phyloP scores from a whole-genome alignment of 768 basidiomycete genomes.

The Candolleomyces aberdarensis region DNA sequence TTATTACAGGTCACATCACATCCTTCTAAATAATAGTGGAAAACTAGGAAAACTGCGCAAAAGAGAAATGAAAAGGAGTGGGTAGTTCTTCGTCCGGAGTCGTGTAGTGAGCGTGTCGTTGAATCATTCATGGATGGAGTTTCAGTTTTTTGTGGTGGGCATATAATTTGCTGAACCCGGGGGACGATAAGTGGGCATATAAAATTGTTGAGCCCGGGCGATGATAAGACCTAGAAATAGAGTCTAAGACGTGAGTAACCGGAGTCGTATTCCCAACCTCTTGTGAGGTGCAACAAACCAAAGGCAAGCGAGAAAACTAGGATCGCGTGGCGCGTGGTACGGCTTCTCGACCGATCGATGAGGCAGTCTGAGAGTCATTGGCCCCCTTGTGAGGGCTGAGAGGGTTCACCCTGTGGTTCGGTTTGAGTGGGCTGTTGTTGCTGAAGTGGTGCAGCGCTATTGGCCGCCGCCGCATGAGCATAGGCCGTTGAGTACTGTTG shows the following conservation, averaged over 20 bases:
- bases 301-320: not conserved
- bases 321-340: not conserved
- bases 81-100: not conserved
- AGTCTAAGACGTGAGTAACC: conserved; percentile 5
- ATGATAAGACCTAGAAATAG: conserved; percentile 6
- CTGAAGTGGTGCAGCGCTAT: not conserved
- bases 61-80: not conserved
- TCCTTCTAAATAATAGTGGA: not conserved
- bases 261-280: not conserved
- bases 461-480: conserved; percentile 9
- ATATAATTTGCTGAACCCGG: too few species aligned
- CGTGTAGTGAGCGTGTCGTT: not conserved
- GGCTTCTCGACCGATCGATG: not conserved
- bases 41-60: not conserved
- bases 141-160: not conserved
- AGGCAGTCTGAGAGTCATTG: not conserved
- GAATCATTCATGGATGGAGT: not conserved
- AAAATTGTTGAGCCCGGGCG: not conserved
- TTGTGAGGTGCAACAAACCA: conserved; percentile 5
- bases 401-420: not conserved
- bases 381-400: not conserved
- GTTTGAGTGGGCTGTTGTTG: conserved; percentile 1
- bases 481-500: conserved; percentile 43
- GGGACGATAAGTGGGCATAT: too few species aligned
- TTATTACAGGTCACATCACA: not conserved